phyloP scores from a whole-genome alignment of 345 rosid genomes.

The Noccaea caerulescens region DNA sequence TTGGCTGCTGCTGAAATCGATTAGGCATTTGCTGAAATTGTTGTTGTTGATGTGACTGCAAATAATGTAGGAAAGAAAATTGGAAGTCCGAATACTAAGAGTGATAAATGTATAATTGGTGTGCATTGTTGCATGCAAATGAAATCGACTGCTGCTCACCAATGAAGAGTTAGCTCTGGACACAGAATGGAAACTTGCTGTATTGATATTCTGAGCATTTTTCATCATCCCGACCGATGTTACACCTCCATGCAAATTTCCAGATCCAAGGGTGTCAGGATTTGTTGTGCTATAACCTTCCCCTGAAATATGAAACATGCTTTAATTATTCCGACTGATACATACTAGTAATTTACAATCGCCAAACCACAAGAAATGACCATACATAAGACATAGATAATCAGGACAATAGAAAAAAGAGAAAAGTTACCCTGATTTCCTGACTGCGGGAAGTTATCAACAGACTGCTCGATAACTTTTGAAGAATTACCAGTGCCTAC shows the following conservation, averaged over 20 bases:
- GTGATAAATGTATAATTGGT: slow-evolving; percentile 49
- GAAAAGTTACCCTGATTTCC: slow-evolving; percentile 56
- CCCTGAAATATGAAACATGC: slow-evolving; percentile 53
- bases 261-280: slow-evolving; percentile 66
- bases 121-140: slow-evolving; percentile 56
- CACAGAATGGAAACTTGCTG: slow-evolving; percentile 60
- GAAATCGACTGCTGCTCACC: slow-evolving; percentile 59
- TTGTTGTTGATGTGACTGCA: slow-evolving; percentile 63
- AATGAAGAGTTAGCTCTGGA: slow-evolving; percentile 56
- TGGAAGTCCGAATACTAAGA: slow-evolving; percentile 62
- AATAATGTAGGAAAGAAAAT: slow-evolving; percentile 45
- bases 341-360: slow-evolving; percentile 25
- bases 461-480: slow-evolving; percentile 61
- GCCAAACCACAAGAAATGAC: slow-evolving; percentile 23
- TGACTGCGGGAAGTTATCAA: slow-evolving; percentile 62
- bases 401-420: slow-evolving; percentile 15
- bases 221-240: slow-evolving; percentile 56
- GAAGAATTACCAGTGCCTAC: slow-evolving; percentile 56
- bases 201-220: slow-evolving; percentile 57
- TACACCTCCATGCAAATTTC: slow-evolving; percentile 59
- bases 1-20: slow-evolving; percentile 65
- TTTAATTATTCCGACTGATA: slow-evolving; percentile 29
- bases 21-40: slow-evolving; percentile 64
- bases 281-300: slow-evolving; percentile 65
- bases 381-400: slow-evolving; percentile 1